Evolutionary conservation across 2,329 filamentous ascomycete species (phyloP).

Genomic region (Penicillium fuscoglaucum): DNA sequence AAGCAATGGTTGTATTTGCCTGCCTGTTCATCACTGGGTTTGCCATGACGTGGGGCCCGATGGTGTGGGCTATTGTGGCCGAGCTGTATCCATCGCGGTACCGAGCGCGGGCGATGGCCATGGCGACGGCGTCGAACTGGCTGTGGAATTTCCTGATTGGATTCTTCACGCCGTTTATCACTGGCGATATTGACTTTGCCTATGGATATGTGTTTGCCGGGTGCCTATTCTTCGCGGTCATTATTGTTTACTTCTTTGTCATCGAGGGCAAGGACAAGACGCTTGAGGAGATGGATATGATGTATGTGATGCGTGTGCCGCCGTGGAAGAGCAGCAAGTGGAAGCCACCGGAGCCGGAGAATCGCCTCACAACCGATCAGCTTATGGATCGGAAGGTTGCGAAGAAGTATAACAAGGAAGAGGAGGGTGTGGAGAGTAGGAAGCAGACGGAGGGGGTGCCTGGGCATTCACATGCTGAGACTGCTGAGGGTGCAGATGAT

Average conservation of each 20-base stretch:
- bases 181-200: slow-evolving; percentile 66
- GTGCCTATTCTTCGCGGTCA: slow-evolving; percentile 64
- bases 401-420: slow-evolving; percentile 18
- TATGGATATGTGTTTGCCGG: slow-evolving; percentile 77
- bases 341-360: slow-evolving; percentile 25
- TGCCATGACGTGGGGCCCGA: slow-evolving; percentile 67
- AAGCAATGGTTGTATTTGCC: slow-evolving; percentile 68
- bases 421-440: slow-evolving; percentile 14
- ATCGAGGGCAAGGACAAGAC: slow-evolving; percentile 69
- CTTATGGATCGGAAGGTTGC: slow-evolving; percentile 27
- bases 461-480: slow-evolving; percentile 26
- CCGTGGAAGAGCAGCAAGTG: slow-evolving; percentile 60
- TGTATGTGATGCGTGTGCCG: slow-evolving; percentile 64
- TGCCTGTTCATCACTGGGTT: slow-evolving; percentile 72
- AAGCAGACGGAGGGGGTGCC: slow-evolving; percentile 13
- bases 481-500: slow-evolving; percentile 15
- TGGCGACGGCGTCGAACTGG: slow-evolving; percentile 77
- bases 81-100: slow-evolving; percentile 46
- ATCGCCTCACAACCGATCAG: slow-evolving; percentile 29
- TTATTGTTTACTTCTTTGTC: slow-evolving; percentile 70
- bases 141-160: slow-evolving; percentile 69
- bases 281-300: slow-evolving; percentile 73
- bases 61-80: slow-evolving; percentile 51
- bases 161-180: slow-evolving; percentile 80
- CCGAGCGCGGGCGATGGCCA: slow-evolving; percentile 72